Evolutionary conservation across 108 stramenopile species (phyloP).

Genomic region (Schizochytrium sp.): DNA sequence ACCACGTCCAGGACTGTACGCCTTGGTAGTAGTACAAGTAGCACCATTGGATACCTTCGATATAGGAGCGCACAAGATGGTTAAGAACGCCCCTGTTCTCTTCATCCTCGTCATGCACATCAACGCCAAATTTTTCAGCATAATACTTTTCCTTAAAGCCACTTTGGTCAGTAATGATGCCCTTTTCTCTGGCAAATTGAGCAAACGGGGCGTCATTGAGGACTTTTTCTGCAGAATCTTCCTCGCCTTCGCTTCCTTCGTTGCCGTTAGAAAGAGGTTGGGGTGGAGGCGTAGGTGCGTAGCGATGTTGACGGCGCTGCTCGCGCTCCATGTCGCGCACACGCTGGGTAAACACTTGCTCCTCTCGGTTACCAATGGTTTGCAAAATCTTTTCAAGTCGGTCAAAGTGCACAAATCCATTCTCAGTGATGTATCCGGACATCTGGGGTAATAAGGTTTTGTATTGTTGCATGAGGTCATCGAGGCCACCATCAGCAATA

Average conservation of each 20-base stretch:
- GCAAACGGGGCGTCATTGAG: constrained; percentile 59
- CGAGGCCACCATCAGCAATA: constrained; percentile 92
- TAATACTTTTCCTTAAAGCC: constrained; percentile 87
- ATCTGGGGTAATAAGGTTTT: constrained; percentile 44
- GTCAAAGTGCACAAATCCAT: constrained; percentile 64
- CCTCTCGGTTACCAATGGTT: constrained; percentile 57
- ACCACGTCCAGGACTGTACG: constrained; percentile 95
- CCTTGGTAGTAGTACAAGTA: constrained; percentile 96
- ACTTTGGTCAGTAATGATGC: background rate
- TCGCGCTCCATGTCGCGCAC: background rate
- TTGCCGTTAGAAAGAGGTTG: background rate
- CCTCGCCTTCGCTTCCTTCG: background rate
- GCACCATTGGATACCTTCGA: constrained; percentile 94
- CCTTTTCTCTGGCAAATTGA: constrained; percentile 17
- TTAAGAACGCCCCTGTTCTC: constrained; percentile 79
- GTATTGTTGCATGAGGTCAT: constrained; percentile 89
- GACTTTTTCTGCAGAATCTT: background rate
- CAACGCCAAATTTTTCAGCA: constrained; percentile 87
- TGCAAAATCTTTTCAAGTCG: constrained; percentile 58
- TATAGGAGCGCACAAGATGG: constrained; percentile 84
- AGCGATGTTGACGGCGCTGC: constrained; percentile 16
- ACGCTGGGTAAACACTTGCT: constrained; percentile 59
- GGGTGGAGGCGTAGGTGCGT: background rate
- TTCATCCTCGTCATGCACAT: constrained; percentile 82
- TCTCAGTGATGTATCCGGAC: constrained; percentile 63